Percentiles rank a stretch among this genome's conserved stretches.
Conservation (phyloP, 257 asterid genomes). For the Phtheirospermum japonicum region DNA sequence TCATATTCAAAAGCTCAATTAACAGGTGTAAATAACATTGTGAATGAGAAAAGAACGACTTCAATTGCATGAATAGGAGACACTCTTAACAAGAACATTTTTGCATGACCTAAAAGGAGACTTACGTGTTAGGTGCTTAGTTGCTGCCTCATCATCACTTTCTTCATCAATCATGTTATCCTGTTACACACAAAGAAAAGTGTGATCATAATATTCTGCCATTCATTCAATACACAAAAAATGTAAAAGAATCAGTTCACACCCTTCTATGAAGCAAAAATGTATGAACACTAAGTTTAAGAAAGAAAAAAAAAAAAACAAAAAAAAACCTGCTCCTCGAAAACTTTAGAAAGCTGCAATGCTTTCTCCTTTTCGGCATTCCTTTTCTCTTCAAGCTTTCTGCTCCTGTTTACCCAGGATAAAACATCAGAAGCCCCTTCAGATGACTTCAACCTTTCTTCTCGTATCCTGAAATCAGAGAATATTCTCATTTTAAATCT, state of each 20-base stretch:
- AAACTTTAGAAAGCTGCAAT: conserved; percentile 69
- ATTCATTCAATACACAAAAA: conserved; percentile 8
- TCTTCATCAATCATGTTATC: conserved; percentile 76
- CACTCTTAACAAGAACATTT: conserved; percentile 7
- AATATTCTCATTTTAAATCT: not conserved
- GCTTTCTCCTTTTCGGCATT: conserved; percentile 74
- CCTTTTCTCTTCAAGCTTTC: conserved; percentile 74
- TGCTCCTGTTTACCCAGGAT: conserved; percentile 80
- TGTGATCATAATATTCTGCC: conserved; percentile 13
- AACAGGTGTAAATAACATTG: not conserved
- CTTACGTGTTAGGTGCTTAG: conserved; percentile 49
- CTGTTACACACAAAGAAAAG: conserved; percentile 41
- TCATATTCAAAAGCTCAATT: conserved; percentile 11
- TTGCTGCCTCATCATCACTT: conserved; percentile 67
- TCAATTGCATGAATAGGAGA: conserved; percentile 6
- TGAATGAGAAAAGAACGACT: not conserved
- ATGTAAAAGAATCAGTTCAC: conserved; percentile 14
- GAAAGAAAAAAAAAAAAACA: too few relatives aligned
- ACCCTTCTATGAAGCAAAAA: conserved; percentile 8
- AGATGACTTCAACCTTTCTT: conserved; percentile 69
- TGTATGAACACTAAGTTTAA: conserved; percentile 13
- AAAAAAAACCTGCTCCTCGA: conserved; percentile 84
- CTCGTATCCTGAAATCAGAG: conserved; percentile 62
- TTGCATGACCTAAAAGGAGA: conserved; percentile 22
- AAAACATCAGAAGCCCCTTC: conserved; percentile 79